Evolutionary conservation across 225 moss, liverwort and hornwort genomes (phyloP), one percentile per base, ranked within the genome.

Genomic region (Physcomitrium patens): DNA sequence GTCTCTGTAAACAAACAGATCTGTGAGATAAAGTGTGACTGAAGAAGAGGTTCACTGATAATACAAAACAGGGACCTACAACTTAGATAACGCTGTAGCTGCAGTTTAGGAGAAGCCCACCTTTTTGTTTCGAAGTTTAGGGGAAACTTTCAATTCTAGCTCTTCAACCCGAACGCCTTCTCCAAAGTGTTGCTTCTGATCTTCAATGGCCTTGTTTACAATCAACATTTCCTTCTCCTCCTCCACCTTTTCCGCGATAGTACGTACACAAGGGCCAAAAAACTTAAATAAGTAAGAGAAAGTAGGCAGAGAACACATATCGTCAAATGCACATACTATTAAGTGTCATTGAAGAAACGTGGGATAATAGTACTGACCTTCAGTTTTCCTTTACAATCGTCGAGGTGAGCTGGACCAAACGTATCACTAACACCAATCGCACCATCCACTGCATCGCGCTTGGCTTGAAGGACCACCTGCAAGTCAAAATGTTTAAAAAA

Each of bases 181-280:
- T 77, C 90, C 91, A 65, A 93, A 82, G 70, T 85, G 88, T 27
- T 82, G 78, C 48, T 95, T 93, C 8, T 95, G 92, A 44, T 91
- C 85, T 83, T 95, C 92, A 77, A 93, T 93, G 63, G 70, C 61
- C n/a, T 83, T 86, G 72, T 91, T 87, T 69, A 88, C 80, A 28
- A 10, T 77, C 50, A 91, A 70, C 79, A 83, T 86, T 69, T 88
- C 85, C 71, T 86, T 84, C 55, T 91, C 92, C 68, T 91, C 94
- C 79, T 89, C 91, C 70, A 86, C 76, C 92, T 95, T 66, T 8
- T 69, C 20, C 64, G 76, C 49, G 28, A 44, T 46, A 45, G 52
- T 54, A 80, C 52, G 37, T 41, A 77, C 16, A 31, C 15, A 71
- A 8, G 0, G 6, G 8, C 3, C 28, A 50, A 18, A 26, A 12